Base-by-base conservation (phyloP, 2,329 filamentous ascomycete species). In the Phaeoacremonium minimum region DNA sequence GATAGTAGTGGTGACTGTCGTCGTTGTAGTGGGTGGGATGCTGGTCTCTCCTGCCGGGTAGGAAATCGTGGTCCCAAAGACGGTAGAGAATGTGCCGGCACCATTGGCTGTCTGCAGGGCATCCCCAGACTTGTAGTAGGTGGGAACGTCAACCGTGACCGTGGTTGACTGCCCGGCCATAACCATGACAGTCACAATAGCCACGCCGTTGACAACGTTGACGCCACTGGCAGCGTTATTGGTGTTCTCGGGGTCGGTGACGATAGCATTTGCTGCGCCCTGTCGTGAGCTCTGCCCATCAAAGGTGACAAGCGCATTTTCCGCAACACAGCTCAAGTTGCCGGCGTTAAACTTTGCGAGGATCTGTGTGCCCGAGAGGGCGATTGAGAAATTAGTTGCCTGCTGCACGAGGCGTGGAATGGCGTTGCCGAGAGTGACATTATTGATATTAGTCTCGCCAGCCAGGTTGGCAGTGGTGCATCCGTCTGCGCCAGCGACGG, bases 281-380 rank as follows among this genome's bases (percentile, higher is more conserved):
- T 53, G 46, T 18, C 67, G 60, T 4, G 60, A 54, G 3, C 65
- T 60, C 37, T 60, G 59, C 5, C 82, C 83, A 47, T 86, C 77
- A 57, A 96, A 95, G 0, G 86, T 88, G 13, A 97, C 83, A 4
- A 98, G 71, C 0, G 88, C 83, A 51, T 97, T 97, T 57, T 96
- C 85, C 0, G 83, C 79, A 7, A 79, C 78, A 59, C 93, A 98
- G 37, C 85, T 89, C 13, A 95, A 67, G 45, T 84, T 84, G 19
- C 75, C 77, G 6, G 73, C 64, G 51, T 85, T 91, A 58, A 97
- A 87, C 32, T 88, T 76, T 2, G 82, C 79, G 37, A 95, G 64
- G 35, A 97, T 76, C 7, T 72, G 72, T 1, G 77, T 77, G 4
- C 77, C 71, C 30, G 85, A 78, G 1, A 98, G 73, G 0, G 86